These are phyloP conservation scores for Peronospora farinosa DNA, from an alignment of 352 stramenopile species.

Conservation along the genomic window DNA sequence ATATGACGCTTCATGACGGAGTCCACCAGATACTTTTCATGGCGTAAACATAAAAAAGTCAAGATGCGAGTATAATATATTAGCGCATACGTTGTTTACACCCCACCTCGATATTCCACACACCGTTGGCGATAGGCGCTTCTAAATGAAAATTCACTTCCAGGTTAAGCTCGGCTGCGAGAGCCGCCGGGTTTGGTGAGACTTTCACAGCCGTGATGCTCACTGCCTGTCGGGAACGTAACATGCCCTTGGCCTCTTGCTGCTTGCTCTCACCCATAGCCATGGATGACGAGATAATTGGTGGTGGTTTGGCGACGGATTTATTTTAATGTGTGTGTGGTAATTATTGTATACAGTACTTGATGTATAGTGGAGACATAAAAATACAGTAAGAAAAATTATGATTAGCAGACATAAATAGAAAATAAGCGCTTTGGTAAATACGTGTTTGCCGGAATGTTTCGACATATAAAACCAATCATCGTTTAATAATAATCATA, in stretches of 20 bases:
- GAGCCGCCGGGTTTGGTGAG: conserved; percentile 70
- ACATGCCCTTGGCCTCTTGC: conserved; percentile 32
- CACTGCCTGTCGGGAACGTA: conserved; percentile 47
- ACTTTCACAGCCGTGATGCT: conserved; percentile 73
- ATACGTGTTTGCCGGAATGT: not conserved
- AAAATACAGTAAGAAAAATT: too few species aligned
- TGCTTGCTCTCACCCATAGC: conserved; percentile 35
- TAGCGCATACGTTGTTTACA: conserved; percentile 1
- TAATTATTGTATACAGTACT: not conserved
- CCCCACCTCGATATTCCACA: conserved; percentile 73
- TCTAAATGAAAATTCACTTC: conserved; percentile 76
- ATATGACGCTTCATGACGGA: conserved; percentile 79
- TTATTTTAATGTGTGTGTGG: not conserved
- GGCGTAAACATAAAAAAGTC: not conserved
- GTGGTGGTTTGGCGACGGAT: conserved; percentile 19
- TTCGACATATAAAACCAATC: not conserved
- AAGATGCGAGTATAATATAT: not conserved
- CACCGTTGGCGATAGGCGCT: conserved; percentile 48
- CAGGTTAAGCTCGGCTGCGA: conserved; percentile 72
- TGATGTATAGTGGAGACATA: not conserved
- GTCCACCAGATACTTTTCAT: conserved; percentile 74
- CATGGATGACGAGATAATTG: not conserved
- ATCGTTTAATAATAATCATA: not conserved
- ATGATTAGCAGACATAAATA: too few species aligned
- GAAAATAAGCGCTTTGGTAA: not conserved